Evolutionary conservation across 805 yeast species (phyloP).

Genomic region (Myxozyma udenii): DNA sequence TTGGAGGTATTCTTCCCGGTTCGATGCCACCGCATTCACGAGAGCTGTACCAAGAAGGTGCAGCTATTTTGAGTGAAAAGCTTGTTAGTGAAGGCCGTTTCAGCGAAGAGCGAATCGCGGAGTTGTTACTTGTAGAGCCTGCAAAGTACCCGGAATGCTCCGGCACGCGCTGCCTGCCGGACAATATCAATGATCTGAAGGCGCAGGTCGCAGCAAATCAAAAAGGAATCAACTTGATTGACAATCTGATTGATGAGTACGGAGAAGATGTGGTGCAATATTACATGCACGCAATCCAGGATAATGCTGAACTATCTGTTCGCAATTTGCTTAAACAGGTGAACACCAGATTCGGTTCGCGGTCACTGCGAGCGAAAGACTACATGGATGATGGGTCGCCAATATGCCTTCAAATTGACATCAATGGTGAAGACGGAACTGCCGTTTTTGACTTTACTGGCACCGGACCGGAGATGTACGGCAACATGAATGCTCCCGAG

Average conservation of each 20-base stretch:
- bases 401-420: conserved; percentile 54
- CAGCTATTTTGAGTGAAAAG: conserved; percentile 73
- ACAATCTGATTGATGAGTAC: conserved; percentile 59
- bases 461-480: conserved; percentile 82
- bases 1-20: conserved; percentile 89
- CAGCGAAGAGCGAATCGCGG: conserved; percentile 66
- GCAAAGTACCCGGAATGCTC: conserved; percentile 81
- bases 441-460: conserved; percentile 82
- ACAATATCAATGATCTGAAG: conserved; percentile 77
- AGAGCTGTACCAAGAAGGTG: conserved; percentile 85
- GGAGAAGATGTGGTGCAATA: conserved; percentile 56
- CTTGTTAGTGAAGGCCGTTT: conserved; percentile 69
- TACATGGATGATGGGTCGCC: conserved; percentile 78
- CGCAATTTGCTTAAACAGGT: conserved; percentile 49
- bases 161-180: conserved; percentile 80
- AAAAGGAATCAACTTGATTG: conserved; percentile 71
- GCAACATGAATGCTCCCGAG: conserved; percentile 87
- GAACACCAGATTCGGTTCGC: conserved; percentile 40
- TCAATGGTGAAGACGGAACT: conserved; percentile 50
- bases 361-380: conserved; percentile 53
- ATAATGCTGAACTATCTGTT: conserved; percentile 74
- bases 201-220: conserved; percentile 89
- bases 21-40: conserved; percentile 93
- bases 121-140: conserved; percentile 66
- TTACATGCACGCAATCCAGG: conserved; percentile 80